Evolutionary conservation across 805 yeast species (phyloP).

Genomic region (Myxozyma lipomycoides): DNA sequence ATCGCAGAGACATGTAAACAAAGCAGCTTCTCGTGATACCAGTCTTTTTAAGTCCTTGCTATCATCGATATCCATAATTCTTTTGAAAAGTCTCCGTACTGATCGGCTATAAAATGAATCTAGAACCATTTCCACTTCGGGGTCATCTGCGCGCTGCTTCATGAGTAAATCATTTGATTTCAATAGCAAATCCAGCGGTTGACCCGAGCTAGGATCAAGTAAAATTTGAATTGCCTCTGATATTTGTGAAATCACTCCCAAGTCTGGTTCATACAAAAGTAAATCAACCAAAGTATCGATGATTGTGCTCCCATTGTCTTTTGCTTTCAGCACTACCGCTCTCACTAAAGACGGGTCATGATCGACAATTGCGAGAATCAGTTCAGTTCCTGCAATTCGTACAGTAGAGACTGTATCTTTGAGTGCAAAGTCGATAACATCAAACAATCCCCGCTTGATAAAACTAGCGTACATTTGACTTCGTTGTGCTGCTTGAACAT

Average conservation of each 20-base stretch:
- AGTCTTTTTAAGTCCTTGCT: constrained; percentile 4
- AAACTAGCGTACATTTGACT: constrained; percentile 60
- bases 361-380: constrained; percentile 74
- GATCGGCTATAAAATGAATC: constrained; percentile 58
- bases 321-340: constrained; percentile 6
- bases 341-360: constrained; percentile 54
- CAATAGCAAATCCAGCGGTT: constrained; percentile 15
- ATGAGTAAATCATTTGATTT: constrained; percentile 14
- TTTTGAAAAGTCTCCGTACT: constrained; percentile 54
- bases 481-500: constrained; percentile 56
- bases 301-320: constrained; percentile 30
- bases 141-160: constrained; percentile 21
- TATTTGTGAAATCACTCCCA: constrained; percentile 76
- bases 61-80: constrained; percentile 41
- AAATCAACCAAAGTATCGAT: constrained; percentile 48
- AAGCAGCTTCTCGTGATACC: constrained; percentile 28
- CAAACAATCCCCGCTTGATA: constrained; percentile 64
- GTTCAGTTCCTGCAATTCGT: constrained; percentile 72
- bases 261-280: constrained; percentile 56
- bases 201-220: constrained; percentile 50
- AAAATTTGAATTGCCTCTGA: constrained; percentile 75
- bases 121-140: constrained; percentile 41
- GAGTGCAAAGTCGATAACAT: constrained; percentile 68
- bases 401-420: constrained; percentile 45
- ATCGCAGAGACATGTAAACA: constrained; percentile 62